Evolutionary conservation across 768 basidiomycete genomes (phyloP), one percentile per base, ranked within the genome.

Genomic region (Leccinum truebloodii): DNA sequence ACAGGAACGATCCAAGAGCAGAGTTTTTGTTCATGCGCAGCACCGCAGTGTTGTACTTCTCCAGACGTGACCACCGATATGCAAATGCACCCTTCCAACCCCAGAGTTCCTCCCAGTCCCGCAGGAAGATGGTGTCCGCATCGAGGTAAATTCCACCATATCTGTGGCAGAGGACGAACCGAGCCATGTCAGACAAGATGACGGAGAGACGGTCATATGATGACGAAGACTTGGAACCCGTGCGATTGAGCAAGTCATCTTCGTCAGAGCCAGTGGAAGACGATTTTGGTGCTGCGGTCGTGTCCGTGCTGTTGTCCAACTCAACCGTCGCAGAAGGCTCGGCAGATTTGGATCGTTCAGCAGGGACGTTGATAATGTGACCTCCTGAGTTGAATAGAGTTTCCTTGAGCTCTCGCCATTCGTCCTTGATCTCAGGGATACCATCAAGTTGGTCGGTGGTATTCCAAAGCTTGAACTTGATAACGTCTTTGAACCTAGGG

Each of bases 51-150:
- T 98, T 98, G 75, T 98, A 98, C 72, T 89, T 92, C 69, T 90
- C 86, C 63, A 95, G 78, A 52, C 93, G 87, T 22, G 91, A 93
- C 96, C 96, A 99, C 3, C 96, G 83, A 73, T 98, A 98, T 8
- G 96, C 95, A 67, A 97, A 99, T 18, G 95, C 94, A 41, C 95
- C 95, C 67, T 89, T 86, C 89, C 92, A 97, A 30, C 93, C 94
- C 94, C 94, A 98, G 6, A 99, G 79, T 66, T 98, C 96, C 71
- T 97, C 95, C 97, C 97, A 99, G 70, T 99, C 96, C 22, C 97
- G 89, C 34, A 99, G 77, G 66, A 99, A 86, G 64, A 99, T 86
- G 9, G 94, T 98, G 72, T 98, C 97, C 10, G 95, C 95, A 69
- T 99, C 96, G 55, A 99, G 86, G 71, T 98, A 99, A 53, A 95